Percentiles rank a stretch among this genome's conserved stretches.
phyloP scores from a whole-genome alignment of 352 stramenopile species.

The Globisporangium echinulatum region DNA sequence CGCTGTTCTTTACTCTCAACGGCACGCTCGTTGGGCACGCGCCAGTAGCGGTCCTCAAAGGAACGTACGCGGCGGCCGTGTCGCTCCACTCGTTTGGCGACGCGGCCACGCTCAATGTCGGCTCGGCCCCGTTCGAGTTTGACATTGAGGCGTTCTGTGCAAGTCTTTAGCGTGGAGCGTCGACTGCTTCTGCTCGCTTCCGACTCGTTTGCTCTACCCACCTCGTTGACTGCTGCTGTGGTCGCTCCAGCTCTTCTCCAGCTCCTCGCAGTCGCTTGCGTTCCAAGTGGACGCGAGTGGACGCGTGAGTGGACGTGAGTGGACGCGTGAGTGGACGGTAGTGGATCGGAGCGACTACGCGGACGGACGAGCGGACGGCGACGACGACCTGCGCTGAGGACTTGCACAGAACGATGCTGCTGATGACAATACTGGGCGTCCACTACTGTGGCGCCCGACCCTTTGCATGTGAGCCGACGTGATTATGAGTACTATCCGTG shows the following conservation, averaged over 20 bases:
- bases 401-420: conserved; percentile 39
- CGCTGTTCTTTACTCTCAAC: conserved; percentile 81
- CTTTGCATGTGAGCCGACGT: conserved; percentile 2
- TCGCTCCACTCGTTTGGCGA: conserved; percentile 78
- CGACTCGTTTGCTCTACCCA: neutral
- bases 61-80: conserved; percentile 65
- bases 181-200: neutral
- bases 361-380: neutral
- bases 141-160: conserved; percentile 87
- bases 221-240: too few relatives aligned
- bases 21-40: conserved; percentile 51
- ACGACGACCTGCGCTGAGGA: conserved; percentile 17
- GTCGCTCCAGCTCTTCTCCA: too few relatives aligned
- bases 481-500: conserved; percentile 1
- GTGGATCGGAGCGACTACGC: too few relatives aligned
- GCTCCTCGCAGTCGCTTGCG: too few relatives aligned
- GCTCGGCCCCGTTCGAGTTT: conserved; percentile 64
- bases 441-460: neutral
- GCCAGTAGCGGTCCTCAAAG: conserved; percentile 34
- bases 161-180: conserved; percentile 50
- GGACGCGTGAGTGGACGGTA: neutral
- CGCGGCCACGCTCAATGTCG: conserved; percentile 62
- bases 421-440: neutral
- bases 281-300: neutral
- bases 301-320: neutral